Percentiles rank a stretch among this genome's conserved stretches.
phyloP scores from a whole-genome alignment of 176 grass and related monocot species.

The Paspalum vaginatum region DNA sequence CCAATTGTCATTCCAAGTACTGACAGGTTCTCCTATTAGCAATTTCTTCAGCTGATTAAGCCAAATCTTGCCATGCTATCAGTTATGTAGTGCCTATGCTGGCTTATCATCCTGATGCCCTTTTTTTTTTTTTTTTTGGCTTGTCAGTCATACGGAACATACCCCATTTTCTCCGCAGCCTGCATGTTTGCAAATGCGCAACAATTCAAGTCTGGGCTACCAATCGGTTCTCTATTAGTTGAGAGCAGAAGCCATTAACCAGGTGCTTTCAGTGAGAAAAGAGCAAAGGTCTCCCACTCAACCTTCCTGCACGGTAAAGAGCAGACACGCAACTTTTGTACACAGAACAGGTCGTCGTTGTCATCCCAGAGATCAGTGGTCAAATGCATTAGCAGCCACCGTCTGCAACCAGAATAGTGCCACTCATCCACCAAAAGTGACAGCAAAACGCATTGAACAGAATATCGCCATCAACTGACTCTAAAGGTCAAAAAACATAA shows the following conservation, averaged over 20 bases:
- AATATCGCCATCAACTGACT: not conserved
- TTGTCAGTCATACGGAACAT: not conserved
- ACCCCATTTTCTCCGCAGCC: not conserved
- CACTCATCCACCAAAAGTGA: not conserved
- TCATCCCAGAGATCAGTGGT: not conserved
- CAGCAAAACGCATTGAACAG: not conserved
- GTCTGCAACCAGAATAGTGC: not conserved
- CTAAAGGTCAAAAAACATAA: not conserved
- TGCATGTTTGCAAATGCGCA: not conserved
- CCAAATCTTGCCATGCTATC: not conserved
- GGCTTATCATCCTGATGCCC: not conserved
- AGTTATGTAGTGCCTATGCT: not conserved
- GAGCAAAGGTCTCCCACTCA: not conserved
- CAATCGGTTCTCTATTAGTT: not conserved
- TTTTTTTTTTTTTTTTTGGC: not conserved
- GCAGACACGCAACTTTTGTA: not conserved
- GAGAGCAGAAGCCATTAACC: slow-evolving; percentile 3
- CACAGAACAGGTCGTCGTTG: not conserved
- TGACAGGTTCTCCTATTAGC: not conserved
- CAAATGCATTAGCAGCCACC: not conserved
- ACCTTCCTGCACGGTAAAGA: not conserved
- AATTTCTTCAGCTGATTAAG: not conserved
- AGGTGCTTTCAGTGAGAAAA: not conserved
- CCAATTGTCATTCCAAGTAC: not conserved
- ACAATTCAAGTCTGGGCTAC: not conserved